These are phyloP conservation scores for Erigeron philadelphicus DNA, from an alignment of 140 eudicot species.

Conservation along the genomic window DNA sequence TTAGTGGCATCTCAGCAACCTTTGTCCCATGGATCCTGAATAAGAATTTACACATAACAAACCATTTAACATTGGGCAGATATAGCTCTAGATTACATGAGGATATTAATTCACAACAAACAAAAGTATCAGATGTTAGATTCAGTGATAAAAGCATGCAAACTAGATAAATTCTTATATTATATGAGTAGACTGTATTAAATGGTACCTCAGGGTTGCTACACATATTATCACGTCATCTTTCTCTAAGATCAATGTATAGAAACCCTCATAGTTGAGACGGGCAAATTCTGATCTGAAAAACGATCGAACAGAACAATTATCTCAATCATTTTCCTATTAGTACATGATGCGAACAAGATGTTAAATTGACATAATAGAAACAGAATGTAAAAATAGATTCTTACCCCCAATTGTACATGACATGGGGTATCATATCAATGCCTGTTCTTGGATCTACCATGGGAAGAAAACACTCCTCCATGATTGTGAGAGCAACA, in stretches of 20 bases:
- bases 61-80: constrained; percentile 15
- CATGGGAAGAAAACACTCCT: constrained; percentile 98
- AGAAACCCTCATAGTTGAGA: constrained; percentile 72
- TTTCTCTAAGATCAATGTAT: constrained; percentile 83
- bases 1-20: constrained; percentile 92
- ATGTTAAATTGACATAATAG: not conserved
- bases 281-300: constrained; percentile 87
- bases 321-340: constrained; percentile 1
- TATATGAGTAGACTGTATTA: not conserved
- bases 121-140: not conserved
- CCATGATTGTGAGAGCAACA: constrained; percentile 95
- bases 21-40: constrained; percentile 77
- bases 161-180: not conserved
- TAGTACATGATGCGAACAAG: constrained; percentile 6
- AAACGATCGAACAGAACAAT: constrained; percentile 21
- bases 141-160: not conserved
- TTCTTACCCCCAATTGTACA: constrained; percentile 94
- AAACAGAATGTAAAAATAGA: constrained; percentile 11
- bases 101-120: not conserved
- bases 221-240: constrained; percentile 66
- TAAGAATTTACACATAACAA: constrained; percentile 12
- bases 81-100: not conserved
- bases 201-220: constrained; percentile 79
- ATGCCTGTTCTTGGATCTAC: constrained; percentile 95
- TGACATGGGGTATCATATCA: constrained; percentile 94